These are phyloP conservation scores for Cystobasidium tubakii DNA, from an alignment of 768 basidiomycete genomes.

Conservation along the genomic window DNA sequence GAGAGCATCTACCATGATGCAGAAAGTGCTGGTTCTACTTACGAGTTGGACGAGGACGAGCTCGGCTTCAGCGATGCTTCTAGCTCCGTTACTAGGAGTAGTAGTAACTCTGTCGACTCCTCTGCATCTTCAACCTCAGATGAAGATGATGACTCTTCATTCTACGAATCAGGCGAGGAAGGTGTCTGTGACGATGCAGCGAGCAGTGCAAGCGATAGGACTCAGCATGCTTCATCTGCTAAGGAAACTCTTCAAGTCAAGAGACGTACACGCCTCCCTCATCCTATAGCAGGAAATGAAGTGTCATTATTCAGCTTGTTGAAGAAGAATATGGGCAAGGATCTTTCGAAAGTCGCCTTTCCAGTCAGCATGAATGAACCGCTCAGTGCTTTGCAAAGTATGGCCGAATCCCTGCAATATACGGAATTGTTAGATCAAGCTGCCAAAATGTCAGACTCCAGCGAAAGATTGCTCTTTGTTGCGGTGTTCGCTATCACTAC, in stretches of 20 bases:
- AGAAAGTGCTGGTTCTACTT: constrained; percentile 1
- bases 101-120: not conserved
- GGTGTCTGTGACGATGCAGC: constrained; percentile 1
- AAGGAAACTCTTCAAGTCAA: constrained; percentile 9
- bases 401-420: constrained; percentile 71
- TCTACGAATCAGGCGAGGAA: constrained; percentile 10
- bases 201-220: not conserved
- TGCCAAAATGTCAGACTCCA: constrained; percentile 65
- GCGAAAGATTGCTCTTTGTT: constrained; percentile 78
- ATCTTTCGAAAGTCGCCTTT: constrained; percentile 74
- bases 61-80: not conserved
- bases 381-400: constrained; percentile 89
- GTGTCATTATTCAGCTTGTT: constrained; percentile 41
- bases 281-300: constrained; percentile 41
- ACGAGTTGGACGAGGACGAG: constrained; percentile 26
- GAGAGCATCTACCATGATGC: constrained; percentile 35
- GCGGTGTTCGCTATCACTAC: constrained; percentile 95
- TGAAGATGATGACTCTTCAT: not conserved
- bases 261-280: constrained; percentile 40
- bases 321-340: constrained; percentile 51
- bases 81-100: not conserved
- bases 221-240: not conserved
- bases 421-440: constrained; percentile 63
- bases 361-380: constrained; percentile 58
- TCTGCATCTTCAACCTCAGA: not conserved